phyloP scores from a whole-genome alignment of 208 protist genomes.

The Acanthamoeba triangularis region DNA sequence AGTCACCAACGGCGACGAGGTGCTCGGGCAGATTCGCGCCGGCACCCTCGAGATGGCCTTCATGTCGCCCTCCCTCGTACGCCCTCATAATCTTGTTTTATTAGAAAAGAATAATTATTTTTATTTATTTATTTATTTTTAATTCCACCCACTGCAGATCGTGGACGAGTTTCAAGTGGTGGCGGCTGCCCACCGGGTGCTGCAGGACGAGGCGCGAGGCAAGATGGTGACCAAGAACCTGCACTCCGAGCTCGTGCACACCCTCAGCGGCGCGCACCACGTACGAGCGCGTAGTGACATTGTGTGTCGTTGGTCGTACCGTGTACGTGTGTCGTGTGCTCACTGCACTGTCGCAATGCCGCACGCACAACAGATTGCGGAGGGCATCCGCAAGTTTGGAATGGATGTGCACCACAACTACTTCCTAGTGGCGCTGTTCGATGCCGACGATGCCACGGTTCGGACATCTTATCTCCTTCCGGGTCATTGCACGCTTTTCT shows the following conservation, averaged over 20 bases:
- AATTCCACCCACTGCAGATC: too few relatives aligned
- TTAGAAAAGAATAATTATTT: not conserved
- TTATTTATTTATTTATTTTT: not conserved
- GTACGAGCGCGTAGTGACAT: not conserved
- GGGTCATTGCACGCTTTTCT: not conserved
- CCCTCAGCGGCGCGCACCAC: not conserved
- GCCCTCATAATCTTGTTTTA: not conserved
- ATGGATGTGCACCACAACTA: not conserved
- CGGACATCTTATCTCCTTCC: not conserved
- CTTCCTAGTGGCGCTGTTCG: constrained; percentile 51
- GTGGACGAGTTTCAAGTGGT: constrained; percentile 70
- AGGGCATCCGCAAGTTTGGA: constrained; percentile 66
- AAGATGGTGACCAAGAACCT: constrained; percentile 61
- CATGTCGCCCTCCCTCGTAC: constrained; percentile 53
- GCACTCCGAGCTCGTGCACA: constrained; percentile 62
- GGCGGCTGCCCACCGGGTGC: constrained; percentile 38
- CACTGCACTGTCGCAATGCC: not conserved
- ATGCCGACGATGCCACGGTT: constrained; percentile 59
- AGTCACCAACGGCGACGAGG: not conserved
- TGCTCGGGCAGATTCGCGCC: not conserved
- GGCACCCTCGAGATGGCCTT: constrained; percentile 50
- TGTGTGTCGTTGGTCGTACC: too few relatives aligned
- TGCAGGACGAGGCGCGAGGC: not conserved
- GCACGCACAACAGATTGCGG: constrained; percentile 11
- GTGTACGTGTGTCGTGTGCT: not conserved